Conservation (phyloP, 78 protist species). For the Corallochytrium limacisporum region DNA sequence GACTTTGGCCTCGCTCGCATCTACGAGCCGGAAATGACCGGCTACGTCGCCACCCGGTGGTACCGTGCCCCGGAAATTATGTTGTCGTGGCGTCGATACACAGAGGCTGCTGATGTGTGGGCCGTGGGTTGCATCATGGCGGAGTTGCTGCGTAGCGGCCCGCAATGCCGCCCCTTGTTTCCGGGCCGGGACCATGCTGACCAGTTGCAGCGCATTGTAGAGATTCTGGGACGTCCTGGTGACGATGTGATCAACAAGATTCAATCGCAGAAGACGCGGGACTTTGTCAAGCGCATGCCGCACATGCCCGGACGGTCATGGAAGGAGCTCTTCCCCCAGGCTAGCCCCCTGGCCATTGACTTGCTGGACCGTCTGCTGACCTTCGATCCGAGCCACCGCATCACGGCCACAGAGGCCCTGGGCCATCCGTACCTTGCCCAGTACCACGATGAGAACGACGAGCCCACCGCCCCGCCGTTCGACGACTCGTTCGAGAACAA, state of each 20-base stretch:
- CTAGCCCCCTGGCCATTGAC: conserved; percentile 37
- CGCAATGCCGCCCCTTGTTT: conserved; percentile 16
- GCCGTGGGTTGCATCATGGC: conserved; percentile 31
- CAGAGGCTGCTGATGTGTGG: conserved; percentile 18
- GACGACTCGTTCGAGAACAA: too few species aligned
- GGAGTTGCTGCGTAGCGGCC: conserved; percentile 16
- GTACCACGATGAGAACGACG: conserved; percentile 38
- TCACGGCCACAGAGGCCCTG: conserved; percentile 48
- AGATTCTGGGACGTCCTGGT: conserved; percentile 21
- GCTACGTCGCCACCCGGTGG: conserved; percentile 60
- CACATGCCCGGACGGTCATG: too few species aligned
- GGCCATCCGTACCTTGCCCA: conserved; percentile 52
- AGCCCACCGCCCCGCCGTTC: conserved; percentile 24
- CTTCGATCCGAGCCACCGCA: conserved; percentile 74
- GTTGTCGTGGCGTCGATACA: conserved; percentile 2
- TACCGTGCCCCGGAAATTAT: conserved; percentile 76
- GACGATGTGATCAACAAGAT: too few species aligned
- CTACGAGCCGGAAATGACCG: neutral
- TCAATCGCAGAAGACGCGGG: too few species aligned
- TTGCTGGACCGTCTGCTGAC: conserved; percentile 61
- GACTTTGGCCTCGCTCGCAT: conserved; percentile 35
- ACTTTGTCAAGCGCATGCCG: neutral
- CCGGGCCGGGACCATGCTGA: conserved; percentile 18
- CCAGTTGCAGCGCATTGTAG: too few species aligned
- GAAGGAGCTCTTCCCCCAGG: neutral